Conservation (phyloP, 2,329 filamentous ascomycete species). For the Monosporascus sp. region DNA sequence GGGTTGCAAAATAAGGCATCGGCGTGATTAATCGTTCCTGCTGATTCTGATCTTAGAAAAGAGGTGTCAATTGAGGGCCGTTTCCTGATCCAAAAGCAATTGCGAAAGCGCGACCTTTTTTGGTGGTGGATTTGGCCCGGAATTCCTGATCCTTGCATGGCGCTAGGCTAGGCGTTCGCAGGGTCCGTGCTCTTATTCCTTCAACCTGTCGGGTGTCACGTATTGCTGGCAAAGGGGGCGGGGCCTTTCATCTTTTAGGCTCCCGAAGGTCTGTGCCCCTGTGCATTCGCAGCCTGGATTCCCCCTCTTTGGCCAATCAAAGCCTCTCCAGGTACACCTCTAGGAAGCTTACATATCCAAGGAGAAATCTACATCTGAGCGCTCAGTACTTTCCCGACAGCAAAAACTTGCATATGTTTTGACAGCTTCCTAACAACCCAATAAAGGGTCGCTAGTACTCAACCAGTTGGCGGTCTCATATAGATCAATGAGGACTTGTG, state of each 20-base stretch:
- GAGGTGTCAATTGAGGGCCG: neutral
- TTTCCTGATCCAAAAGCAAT: neutral
- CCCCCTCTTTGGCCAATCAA: neutral
- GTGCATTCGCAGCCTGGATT: neutral
- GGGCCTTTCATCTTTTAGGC: neutral
- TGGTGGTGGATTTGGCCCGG: neutral
- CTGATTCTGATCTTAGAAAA: neutral
- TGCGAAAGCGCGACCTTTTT: neutral
- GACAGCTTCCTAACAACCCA: too few species aligned
- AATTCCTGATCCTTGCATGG: neutral
- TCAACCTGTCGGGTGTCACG: neutral
- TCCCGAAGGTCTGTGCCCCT: neutral
- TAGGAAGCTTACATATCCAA: neutral
- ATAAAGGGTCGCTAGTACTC: too few species aligned
- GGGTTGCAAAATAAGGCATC: neutral
- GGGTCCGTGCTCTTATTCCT: neutral
- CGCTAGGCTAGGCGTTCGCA: neutral
- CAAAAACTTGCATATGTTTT: too few species aligned
- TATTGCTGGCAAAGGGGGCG: neutral
- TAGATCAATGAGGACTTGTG: too few species aligned
- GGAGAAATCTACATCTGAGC: neutral
- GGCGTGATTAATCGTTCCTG: neutral
- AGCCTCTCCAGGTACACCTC: neutral
- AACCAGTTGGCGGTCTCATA: too few species aligned
- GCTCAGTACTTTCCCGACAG: neutral